Conservation (phyloP, 768 basidiomycete species). For the Macrocybe gigantea region DNA sequence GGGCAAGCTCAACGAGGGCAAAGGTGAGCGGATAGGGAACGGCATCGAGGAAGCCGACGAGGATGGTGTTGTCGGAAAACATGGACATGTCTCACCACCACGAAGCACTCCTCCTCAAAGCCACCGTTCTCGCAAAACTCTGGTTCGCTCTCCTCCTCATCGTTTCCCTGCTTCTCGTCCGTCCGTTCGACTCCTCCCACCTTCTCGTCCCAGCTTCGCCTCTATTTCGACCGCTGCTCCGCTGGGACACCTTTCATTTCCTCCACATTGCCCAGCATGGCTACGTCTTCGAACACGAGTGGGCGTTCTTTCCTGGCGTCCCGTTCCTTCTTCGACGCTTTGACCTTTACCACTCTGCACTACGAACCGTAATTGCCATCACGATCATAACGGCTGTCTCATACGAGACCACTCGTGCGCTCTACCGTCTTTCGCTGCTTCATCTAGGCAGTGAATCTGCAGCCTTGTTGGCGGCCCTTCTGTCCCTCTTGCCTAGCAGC, state of each 20-base stretch:
- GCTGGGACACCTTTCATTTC: conserved; percentile 93
- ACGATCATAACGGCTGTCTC: conserved; percentile 31
- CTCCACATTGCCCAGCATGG: conserved; percentile 52
- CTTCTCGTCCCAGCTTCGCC: conserved; percentile 16
- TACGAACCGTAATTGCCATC: conserved; percentile 26
- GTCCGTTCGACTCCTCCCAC: conserved; percentile 35
- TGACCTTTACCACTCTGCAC: conserved; percentile 17
- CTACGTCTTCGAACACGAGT: conserved; percentile 69
- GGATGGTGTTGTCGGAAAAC: background rate
- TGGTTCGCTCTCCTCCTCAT: conserved; percentile 19
- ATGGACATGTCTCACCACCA: conserved; percentile 1
- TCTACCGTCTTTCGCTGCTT: conserved; percentile 34
- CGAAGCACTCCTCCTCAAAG: conserved; percentile 6
- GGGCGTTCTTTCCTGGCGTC: conserved; percentile 81
- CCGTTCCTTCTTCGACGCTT: conserved; percentile 44
- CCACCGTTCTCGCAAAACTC: conserved; percentile 14
- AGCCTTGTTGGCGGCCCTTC: conserved; percentile 53
- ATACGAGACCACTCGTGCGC: conserved; percentile 32
- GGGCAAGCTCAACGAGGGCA: conserved; percentile 58
- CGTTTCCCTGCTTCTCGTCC: conserved; percentile 19
- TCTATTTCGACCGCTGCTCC: conserved; percentile 33
- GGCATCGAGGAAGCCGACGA: conserved; percentile 43
- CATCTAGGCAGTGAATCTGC: conserved; percentile 24
- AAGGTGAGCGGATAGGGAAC: conserved; percentile 59
- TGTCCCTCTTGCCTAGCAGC: conserved; percentile 79